phyloP scores from a whole-genome alignment of 176 grass and related monocot genomes.

The Carex kokanica region DNA sequence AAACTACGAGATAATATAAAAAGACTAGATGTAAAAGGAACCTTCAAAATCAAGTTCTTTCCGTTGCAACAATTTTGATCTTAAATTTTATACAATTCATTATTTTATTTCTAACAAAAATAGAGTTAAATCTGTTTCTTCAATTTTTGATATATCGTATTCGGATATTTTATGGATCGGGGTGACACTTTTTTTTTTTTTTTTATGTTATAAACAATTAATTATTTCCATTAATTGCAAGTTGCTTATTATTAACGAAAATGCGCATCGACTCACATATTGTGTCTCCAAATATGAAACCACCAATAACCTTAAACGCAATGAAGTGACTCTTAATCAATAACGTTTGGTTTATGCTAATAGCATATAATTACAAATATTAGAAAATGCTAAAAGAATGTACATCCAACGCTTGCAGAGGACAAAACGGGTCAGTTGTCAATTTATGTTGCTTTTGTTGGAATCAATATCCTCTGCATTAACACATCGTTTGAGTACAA shows the following conservation, averaged over 20 bases:
- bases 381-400: constrained; percentile 6
- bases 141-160: too few species aligned
- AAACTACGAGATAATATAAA: too few species aligned
- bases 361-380: background rate
- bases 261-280: background rate
- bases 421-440: background rate
- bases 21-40: too few species aligned
- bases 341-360: too few species aligned
- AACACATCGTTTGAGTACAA: too few species aligned
- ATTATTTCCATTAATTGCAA: background rate
- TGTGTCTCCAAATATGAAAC: background rate
- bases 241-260: background rate
- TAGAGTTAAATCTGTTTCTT: too few species aligned
- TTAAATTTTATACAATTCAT: too few species aligned
- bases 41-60: too few species aligned
- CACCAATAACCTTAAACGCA: constrained; percentile 12
- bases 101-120: too few species aligned
- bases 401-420: background rate
- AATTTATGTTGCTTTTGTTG: background rate
- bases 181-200: background rate
- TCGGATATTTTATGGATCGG: background rate
- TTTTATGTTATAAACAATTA: background rate
- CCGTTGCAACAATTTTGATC: too few species aligned
- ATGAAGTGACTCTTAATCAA: background rate
- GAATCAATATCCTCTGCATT: too few species aligned